Conservation (phyloP, 768 basidiomycete genomes). For the Lactarius akahatsu region DNA sequence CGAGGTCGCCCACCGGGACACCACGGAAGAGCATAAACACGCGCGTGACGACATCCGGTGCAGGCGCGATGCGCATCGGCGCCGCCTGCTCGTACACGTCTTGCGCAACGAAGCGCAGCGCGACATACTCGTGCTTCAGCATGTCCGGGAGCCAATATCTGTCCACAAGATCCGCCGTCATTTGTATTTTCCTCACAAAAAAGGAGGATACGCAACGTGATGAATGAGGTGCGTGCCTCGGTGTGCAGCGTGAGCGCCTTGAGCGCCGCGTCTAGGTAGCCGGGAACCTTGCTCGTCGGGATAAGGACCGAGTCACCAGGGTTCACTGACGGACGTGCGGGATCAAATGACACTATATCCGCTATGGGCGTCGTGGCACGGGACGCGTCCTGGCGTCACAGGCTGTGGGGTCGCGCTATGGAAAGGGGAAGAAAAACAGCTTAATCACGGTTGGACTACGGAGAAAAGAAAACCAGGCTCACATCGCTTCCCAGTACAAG, state of each 20-base stretch:
- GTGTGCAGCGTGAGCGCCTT: conserved; percentile 41
- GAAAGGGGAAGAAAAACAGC: conserved; percentile 3
- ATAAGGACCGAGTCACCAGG: conserved; percentile 31
- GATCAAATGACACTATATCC: conserved; percentile 15
- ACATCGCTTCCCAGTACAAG: conserved; percentile 24
- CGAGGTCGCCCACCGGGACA: conserved; percentile 31
- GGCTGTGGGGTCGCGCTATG: conserved; percentile 2
- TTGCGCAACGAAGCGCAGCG: conserved; percentile 48
- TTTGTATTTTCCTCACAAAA: background rate
- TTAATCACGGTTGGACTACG: background rate
- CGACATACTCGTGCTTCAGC: conserved; percentile 41
- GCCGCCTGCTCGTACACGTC: conserved; percentile 40
- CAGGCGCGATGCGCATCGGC: conserved; percentile 32
- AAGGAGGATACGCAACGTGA: conserved; percentile 37
- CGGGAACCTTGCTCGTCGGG: conserved; percentile 34
- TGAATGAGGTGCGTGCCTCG: conserved; percentile 47
- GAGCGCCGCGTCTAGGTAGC: conserved; percentile 40
- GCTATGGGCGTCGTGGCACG: conserved; percentile 5
- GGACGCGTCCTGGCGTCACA: conserved; percentile 5
- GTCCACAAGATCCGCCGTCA: background rate
- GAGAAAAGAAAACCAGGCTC: background rate
- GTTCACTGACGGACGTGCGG: conserved; percentile 14
- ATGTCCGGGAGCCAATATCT: conserved; percentile 47
- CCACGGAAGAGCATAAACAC: conserved; percentile 51
- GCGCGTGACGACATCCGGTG: conserved; percentile 45